A percentile compares a stretch with the other conserved stretches of the same genome.
These are phyloP conservation scores for Verruconis gallopava DNA, from an alignment of 2,329 filamentous ascomycete species.

Conservation along the genomic window DNA sequence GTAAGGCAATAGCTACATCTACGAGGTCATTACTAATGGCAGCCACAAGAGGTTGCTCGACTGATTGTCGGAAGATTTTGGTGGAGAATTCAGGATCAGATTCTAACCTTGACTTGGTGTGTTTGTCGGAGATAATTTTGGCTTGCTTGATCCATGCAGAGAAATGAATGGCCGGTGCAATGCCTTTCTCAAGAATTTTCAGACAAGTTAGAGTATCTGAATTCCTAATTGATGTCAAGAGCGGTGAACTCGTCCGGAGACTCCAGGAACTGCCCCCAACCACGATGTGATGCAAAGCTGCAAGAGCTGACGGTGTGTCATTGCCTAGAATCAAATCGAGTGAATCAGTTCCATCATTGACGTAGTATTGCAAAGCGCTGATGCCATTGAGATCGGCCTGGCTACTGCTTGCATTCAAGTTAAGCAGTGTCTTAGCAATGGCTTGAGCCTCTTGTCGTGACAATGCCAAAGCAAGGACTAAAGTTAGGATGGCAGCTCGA, in stretches of 20 bases:
- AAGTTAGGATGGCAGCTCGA: slow-evolving; percentile 50
- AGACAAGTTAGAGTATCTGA: slow-evolving; percentile 41
- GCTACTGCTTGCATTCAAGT: slow-evolving; percentile 57
- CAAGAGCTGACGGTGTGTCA: slow-evolving; percentile 48
- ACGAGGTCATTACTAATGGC: slow-evolving; percentile 42
- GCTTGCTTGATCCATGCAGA: slow-evolving; percentile 46
- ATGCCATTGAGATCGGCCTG: slow-evolving; percentile 55
- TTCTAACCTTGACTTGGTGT: slow-evolving; percentile 17
- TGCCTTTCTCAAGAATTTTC: slow-evolving; percentile 52
- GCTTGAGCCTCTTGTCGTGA: slow-evolving; percentile 48
- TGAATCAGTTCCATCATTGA: slow-evolving; percentile 38
- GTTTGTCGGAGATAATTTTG: slow-evolving; percentile 24
- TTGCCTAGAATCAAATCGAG: slow-evolving; percentile 33
- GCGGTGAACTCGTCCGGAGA: slow-evolving; percentile 31
- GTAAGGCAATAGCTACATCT: slow-evolving; percentile 43
- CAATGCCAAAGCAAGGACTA: slow-evolving; percentile 55
- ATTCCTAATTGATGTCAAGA: slow-evolving; percentile 46
- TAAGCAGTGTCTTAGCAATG: slow-evolving; percentile 53
- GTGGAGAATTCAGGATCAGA: slow-evolving; percentile 35
- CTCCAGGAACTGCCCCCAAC: slow-evolving; percentile 25
- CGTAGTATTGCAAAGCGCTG: slow-evolving; percentile 55
- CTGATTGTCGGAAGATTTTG: slow-evolving; percentile 31
- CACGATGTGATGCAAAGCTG: slow-evolving; percentile 53
- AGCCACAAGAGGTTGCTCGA: slow-evolving; percentile 53
- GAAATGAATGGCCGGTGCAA: slow-evolving; percentile 46